A percentile compares a stretch with the other conserved stretches of the same genome.
Evolutionary conservation across 805 yeast genomes (phyloP).

Genomic region (Kuraishia capsulata): DNA sequence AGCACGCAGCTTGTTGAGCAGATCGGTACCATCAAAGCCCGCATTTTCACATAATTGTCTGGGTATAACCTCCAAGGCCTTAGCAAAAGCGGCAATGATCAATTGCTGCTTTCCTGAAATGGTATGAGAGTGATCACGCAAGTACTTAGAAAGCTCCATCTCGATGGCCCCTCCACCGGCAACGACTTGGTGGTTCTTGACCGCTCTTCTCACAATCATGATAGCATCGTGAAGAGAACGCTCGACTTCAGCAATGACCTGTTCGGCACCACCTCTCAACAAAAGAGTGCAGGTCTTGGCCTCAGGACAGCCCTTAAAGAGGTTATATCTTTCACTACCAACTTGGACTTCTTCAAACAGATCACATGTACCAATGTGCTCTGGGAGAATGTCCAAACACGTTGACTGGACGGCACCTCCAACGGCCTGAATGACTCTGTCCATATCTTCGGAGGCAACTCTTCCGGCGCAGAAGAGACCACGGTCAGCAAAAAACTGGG

Average conservation of each 20-base stretch:
- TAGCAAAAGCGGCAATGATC: slow-evolving; percentile 85
- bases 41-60: slow-evolving; percentile 97
- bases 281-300: slow-evolving; percentile 91
- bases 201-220: slow-evolving; percentile 94
- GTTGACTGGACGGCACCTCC: slow-evolving; percentile 87
- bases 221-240: slow-evolving; percentile 97
- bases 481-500: slow-evolving; percentile 96
- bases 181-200: slow-evolving; percentile 77
- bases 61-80: slow-evolving; percentile 92
- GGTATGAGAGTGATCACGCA: slow-evolving; percentile 78
- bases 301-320: slow-evolving; percentile 87
- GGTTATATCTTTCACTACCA: slow-evolving; percentile 90
- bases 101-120: slow-evolving; percentile 96
- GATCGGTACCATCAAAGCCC: slow-evolving; percentile 97
- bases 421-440: slow-evolving; percentile 85
- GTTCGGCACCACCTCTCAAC: slow-evolving; percentile 97
- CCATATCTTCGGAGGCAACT: slow-evolving; percentile 82
- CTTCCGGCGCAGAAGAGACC: slow-evolving; percentile 96
- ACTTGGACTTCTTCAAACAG: slow-evolving; percentile 88
- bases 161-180: slow-evolving; percentile 99
- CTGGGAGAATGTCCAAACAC: slow-evolving; percentile 55
- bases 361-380: slow-evolving; percentile 79
- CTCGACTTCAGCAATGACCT: slow-evolving; percentile 97
- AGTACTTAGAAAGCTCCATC: slow-evolving; percentile 87
- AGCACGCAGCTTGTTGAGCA: slow-evolving; percentile 83